Conservation (phyloP, 306 rosid species). For the Pachyrhizus erosus region DNA sequence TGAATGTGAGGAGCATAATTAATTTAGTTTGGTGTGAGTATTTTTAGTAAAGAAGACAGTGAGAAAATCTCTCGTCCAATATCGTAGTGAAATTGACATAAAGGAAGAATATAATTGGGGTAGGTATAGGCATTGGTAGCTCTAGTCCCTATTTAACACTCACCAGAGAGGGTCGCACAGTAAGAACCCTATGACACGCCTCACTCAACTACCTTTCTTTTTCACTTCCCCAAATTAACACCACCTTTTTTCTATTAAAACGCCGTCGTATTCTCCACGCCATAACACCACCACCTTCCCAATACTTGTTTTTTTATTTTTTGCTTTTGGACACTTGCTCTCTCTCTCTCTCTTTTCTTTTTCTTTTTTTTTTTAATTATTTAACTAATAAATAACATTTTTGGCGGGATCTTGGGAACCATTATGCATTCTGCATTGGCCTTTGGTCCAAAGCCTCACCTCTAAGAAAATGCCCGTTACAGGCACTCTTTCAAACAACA, state of each 20-base stretch:
- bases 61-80: neutral
- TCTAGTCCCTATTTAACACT: slow-evolving; percentile 47
- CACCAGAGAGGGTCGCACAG: slow-evolving; percentile 40
- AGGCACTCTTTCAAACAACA: slow-evolving; percentile 56
- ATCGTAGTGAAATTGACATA: neutral
- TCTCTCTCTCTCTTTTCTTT: too few relatives aligned
- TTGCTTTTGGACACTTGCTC: too few relatives aligned
- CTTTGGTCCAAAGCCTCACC: slow-evolving; percentile 41
- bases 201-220: slow-evolving; percentile 38
- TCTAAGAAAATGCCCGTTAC: slow-evolving; percentile 54
- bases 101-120: slow-evolving; percentile 27
- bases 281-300: neutral
- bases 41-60: neutral
- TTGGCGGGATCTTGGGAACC: slow-evolving; percentile 41
- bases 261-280: slow-evolving; percentile 39
- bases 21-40: too few relatives aligned
- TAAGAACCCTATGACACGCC: slow-evolving; percentile 47
- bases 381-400: neutral
- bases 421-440: slow-evolving; percentile 21
- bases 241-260: neutral
- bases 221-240: slow-evolving; percentile 34
- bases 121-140: neutral
- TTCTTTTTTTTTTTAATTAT: neutral
- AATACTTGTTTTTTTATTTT: too few relatives aligned
- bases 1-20: too few relatives aligned